Conservation (phyloP, 1,284 basidiomycete species). For the Sphaerobolus stellatus region DNA sequence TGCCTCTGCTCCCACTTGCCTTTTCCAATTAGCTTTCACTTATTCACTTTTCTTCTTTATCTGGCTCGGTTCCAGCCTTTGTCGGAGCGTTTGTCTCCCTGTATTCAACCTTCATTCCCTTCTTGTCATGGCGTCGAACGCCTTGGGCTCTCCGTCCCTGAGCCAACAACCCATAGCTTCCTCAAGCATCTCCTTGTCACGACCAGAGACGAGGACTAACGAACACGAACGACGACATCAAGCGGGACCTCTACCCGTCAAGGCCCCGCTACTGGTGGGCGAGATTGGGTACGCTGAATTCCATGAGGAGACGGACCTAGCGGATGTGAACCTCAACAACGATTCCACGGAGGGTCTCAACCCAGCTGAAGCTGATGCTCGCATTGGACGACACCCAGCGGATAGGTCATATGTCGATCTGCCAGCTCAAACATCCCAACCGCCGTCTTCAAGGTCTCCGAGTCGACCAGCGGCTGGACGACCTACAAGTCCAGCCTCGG, state of each 20-base stretch:
- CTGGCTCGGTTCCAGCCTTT: too few species aligned
- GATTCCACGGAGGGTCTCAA: slow-evolving; percentile 7
- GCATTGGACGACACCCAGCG: slow-evolving; percentile 51
- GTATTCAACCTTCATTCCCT: too few species aligned
- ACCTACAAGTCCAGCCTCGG: slow-evolving; percentile 2
- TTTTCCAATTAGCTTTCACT: too few species aligned
- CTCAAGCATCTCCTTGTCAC: not conserved
- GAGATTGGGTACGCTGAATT: slow-evolving; percentile 12
- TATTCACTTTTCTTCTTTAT: too few species aligned
- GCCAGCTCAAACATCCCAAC: slow-evolving; percentile 8
- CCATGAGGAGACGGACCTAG: slow-evolving; percentile 19
- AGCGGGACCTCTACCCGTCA: slow-evolving; percentile 11
- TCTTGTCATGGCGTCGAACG: slow-evolving; percentile 11
- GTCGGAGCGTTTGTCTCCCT: too few species aligned
- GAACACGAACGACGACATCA: slow-evolving; percentile 2
- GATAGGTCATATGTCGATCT: slow-evolving; percentile 40
- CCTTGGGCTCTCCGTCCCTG: not conserved
- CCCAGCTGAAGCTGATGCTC: slow-evolving; percentile 10
- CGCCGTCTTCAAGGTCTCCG: slow-evolving; percentile 19
- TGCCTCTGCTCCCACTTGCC: too few species aligned
- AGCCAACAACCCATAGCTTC: not conserved
- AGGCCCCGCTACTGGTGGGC: slow-evolving; percentile 3
- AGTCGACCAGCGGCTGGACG: slow-evolving; percentile 9
- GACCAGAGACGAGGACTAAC: not conserved
- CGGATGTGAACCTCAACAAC: not conserved